Percentiles rank a stretch among this genome's conserved stretches.
phyloP scores from a whole-genome alignment of 2,329 filamentous ascomycete species.

The Epichloe festucae region DNA sequence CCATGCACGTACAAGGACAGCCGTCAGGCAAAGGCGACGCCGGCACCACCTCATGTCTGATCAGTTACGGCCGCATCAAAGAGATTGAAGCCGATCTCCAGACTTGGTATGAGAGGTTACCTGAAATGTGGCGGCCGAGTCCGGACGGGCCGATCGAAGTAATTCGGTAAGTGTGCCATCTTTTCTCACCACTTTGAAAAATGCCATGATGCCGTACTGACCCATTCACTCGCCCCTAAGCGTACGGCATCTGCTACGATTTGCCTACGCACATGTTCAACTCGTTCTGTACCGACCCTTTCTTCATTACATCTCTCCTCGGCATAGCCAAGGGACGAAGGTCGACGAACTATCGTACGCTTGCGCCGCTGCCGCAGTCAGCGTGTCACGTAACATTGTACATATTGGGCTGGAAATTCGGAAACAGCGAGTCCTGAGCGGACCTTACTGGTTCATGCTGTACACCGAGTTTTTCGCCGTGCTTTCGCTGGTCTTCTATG shows the following conservation, averaged over 20 bases:
- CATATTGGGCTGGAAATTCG: slow-evolving; percentile 71
- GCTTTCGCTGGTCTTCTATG: slow-evolving; percentile 66
- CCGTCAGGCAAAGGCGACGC: slow-evolving; percentile 28
- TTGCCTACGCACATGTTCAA: slow-evolving; percentile 73
- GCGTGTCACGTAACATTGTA: slow-evolving; percentile 58
- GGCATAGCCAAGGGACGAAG: slow-evolving; percentile 38
- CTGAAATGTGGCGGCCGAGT: slow-evolving; percentile 65
- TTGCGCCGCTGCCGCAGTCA: slow-evolving; percentile 50
- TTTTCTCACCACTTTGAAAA: not conserved
- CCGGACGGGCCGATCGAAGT: slow-evolving; percentile 63
- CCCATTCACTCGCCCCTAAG: slow-evolving; percentile 17
- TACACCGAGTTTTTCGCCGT: slow-evolving; percentile 77
- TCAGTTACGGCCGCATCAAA: slow-evolving; percentile 50
- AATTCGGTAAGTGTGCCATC: slow-evolving; percentile 46
- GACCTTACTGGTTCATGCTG: slow-evolving; percentile 77
- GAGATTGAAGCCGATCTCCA: slow-evolving; percentile 52
- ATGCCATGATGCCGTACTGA: not conserved
- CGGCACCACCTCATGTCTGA: slow-evolving; percentile 41
- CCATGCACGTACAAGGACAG: slow-evolving; percentile 42
- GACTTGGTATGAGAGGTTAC: slow-evolving; percentile 53
- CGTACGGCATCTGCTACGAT: slow-evolving; percentile 61
- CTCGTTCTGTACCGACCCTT: slow-evolving; percentile 75
- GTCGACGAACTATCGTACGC: slow-evolving; percentile 70
- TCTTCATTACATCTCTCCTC: slow-evolving; percentile 66
- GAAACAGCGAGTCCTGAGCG: slow-evolving; percentile 59